A percentile compares a stretch with the other conserved stretches of the same genome.
These are phyloP conservation scores for Cyclotella atomus DNA, from an alignment of 108 stramenopile species.

Conservation along the genomic window DNA sequence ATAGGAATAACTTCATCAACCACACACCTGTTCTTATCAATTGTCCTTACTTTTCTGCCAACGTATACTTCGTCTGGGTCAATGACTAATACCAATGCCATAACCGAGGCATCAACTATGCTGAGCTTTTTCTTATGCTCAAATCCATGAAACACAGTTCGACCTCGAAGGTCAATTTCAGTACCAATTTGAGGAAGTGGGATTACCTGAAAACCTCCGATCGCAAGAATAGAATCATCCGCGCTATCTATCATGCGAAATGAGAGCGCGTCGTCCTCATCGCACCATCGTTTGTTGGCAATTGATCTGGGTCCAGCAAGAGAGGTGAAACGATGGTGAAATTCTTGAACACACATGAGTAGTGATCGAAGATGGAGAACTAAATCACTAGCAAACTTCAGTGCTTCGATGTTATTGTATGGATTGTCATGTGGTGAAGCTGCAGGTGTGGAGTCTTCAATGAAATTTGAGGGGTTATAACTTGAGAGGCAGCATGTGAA, in stretches of 20 bases:
- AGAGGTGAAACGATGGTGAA: constrained; percentile 26
- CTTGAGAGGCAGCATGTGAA: constrained; percentile 20
- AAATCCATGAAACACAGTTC: constrained; percentile 66
- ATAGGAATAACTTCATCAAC: constrained; percentile 59
- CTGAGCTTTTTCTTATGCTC: constrained; percentile 9
- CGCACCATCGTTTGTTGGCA: constrained; percentile 23
- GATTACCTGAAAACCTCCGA: constrained; percentile 59
- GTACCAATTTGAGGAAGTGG: constrained; percentile 48
- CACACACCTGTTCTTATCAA: constrained; percentile 51
- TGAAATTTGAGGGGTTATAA: constrained; percentile 46
- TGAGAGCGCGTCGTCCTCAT: constrained; percentile 24
- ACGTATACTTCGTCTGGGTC: constrained; percentile 69
- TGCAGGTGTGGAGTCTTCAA: constrained; percentile 10
- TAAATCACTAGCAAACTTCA: constrained; percentile 57
- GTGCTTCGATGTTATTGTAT: constrained; percentile 52
- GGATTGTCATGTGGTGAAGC: not conserved
- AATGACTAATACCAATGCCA: constrained; percentile 1
- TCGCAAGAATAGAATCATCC: constrained; percentile 58
- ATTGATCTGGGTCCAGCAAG: constrained; percentile 4
- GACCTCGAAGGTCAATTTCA: constrained; percentile 74
- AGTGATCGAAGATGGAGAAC: constrained; percentile 70
- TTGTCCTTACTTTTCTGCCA: constrained; percentile 40
- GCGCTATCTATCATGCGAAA: constrained; percentile 55
- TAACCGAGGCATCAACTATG: constrained; percentile 9
- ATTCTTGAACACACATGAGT: constrained; percentile 50